Percentiles rank a stretch among this genome's conserved stretches.
These are phyloP conservation scores for Zoysia matrella DNA, from an alignment of 202 grass and related monocot genomes.

Conservation along the genomic window DNA sequence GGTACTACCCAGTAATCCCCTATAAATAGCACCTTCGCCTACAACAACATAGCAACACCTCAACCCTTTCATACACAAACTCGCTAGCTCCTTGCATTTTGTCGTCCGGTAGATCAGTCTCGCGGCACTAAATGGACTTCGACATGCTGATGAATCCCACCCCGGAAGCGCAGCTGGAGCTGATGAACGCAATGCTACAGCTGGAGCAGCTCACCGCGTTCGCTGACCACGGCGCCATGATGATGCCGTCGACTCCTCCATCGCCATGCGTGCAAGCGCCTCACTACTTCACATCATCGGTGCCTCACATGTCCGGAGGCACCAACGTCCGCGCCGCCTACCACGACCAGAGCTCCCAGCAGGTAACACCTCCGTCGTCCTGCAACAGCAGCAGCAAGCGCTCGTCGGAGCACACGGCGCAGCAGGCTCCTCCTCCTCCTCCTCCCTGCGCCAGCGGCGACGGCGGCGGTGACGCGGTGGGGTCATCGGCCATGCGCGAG, in stretches of 20 bases:
- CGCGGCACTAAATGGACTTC: constrained; percentile 50
- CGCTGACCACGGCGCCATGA: constrained; percentile 44
- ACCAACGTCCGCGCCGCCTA: constrained; percentile 16
- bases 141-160: constrained; percentile 67
- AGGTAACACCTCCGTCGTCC: constrained; percentile 6
- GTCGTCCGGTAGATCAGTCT: not conserved
- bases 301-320: constrained; percentile 27
- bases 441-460: constrained; percentile 29
- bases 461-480: constrained; percentile 41
- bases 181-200: constrained; percentile 87
- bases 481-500: constrained; percentile 72
- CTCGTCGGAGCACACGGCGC: constrained; percentile 28
- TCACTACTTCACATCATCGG: constrained; percentile 32
- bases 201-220: constrained; percentile 61
- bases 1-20: not conserved
- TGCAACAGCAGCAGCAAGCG: constrained; percentile 26
- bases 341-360: constrained; percentile 22
- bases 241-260: constrained; percentile 47
- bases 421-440: constrained; percentile 19
- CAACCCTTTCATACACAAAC: constrained; percentile 14
- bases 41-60: constrained; percentile 18
- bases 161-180: constrained; percentile 72
- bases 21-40: constrained; percentile 56
- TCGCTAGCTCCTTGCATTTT: not conserved
- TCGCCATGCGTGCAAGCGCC: constrained; percentile 36